phyloP scores from a whole-genome alignment of 2,329 filamentous ascomycete genomes.

The Paraphaeosphaeria sporulosa region DNA sequence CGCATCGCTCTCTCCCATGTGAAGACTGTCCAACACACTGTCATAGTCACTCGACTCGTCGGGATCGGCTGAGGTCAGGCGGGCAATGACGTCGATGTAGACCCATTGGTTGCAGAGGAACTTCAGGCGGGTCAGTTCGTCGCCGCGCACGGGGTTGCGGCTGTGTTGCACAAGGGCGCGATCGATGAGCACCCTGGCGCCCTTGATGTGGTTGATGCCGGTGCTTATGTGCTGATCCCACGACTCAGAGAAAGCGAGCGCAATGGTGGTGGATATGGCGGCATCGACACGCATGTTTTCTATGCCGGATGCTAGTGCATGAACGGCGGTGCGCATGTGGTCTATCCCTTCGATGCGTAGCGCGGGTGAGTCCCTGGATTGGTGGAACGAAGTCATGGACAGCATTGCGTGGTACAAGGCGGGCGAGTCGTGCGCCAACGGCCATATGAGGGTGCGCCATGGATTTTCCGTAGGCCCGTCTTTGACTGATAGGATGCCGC shows the following conservation, averaged over 20 bases:
- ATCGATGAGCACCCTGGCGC: constrained; percentile 69
- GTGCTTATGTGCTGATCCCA: constrained; percentile 75
- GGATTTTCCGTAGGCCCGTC: constrained; percentile 74
- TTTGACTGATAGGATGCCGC: constrained; percentile 74
- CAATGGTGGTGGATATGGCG: constrained; percentile 73
- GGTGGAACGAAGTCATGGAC: constrained; percentile 74
- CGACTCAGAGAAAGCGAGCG: constrained; percentile 73
- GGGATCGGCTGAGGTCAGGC: constrained; percentile 68
- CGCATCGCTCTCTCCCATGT: constrained; percentile 50
- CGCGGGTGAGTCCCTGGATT: constrained; percentile 63
- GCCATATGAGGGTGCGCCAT: constrained; percentile 76
- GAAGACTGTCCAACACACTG: constrained; percentile 46
- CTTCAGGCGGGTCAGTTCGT: constrained; percentile 60
- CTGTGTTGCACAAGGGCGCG: constrained; percentile 62
- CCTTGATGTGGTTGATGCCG: constrained; percentile 73
- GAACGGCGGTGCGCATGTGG: constrained; percentile 72
- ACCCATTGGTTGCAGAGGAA: constrained; percentile 77
- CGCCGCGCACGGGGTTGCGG: constrained; percentile 50
- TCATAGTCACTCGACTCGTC: constrained; percentile 64
- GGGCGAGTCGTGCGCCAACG: constrained; percentile 68
- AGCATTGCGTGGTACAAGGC: constrained; percentile 73
- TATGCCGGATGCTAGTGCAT: constrained; percentile 66
- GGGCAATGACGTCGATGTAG: constrained; percentile 76
- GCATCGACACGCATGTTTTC: constrained; percentile 69
- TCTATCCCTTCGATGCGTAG: constrained; percentile 70